Evolutionary conservation across 106 monocot genomes (phyloP).

Genomic region (Alisma plantagoaquatica): DNA sequence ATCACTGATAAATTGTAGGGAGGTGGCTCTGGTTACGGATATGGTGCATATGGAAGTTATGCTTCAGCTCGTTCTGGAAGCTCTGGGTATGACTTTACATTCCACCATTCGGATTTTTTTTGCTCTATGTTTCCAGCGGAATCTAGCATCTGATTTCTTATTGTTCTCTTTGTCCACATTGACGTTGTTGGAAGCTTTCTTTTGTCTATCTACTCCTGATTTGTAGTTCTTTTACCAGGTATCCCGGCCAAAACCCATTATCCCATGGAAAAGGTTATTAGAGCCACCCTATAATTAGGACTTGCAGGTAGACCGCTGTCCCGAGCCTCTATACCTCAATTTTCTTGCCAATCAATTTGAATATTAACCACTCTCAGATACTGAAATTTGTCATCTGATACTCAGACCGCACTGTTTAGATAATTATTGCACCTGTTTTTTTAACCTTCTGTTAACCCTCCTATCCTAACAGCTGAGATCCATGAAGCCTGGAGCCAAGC

Average conservation of each 20-base stretch:
- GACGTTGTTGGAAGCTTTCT: background rate
- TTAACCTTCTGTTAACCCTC: constrained; percentile 38
- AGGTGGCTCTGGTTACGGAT: constrained; percentile 41
- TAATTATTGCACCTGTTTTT: constrained; percentile 31
- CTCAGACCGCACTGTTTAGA: constrained; percentile 14
- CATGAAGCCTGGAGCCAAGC: constrained; percentile 60
- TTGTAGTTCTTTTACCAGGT: constrained; percentile 40
- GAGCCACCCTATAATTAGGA: constrained; percentile 20
- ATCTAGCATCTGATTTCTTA: background rate
- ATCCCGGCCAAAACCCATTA: constrained; percentile 44
- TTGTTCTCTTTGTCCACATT: no score
- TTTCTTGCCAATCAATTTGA: no score
- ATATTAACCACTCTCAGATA: no score
- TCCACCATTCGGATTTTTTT: background rate
- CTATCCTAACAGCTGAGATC: constrained; percentile 41
- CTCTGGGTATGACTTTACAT: constrained; percentile 35
- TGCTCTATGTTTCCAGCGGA: no score
- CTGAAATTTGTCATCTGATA: constrained; percentile 8
- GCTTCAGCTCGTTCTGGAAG: constrained; percentile 47
- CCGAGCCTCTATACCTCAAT: no score
- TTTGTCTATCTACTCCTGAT: constrained; percentile 8
- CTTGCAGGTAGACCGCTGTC: constrained; percentile 41
- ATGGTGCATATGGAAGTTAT: constrained; percentile 51
- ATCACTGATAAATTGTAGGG: no score
- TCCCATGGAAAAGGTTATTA: constrained; percentile 66